Conservation (phyloP, 2,329 filamentous ascomycete species). For the Chrysoporthe cubensis region DNA sequence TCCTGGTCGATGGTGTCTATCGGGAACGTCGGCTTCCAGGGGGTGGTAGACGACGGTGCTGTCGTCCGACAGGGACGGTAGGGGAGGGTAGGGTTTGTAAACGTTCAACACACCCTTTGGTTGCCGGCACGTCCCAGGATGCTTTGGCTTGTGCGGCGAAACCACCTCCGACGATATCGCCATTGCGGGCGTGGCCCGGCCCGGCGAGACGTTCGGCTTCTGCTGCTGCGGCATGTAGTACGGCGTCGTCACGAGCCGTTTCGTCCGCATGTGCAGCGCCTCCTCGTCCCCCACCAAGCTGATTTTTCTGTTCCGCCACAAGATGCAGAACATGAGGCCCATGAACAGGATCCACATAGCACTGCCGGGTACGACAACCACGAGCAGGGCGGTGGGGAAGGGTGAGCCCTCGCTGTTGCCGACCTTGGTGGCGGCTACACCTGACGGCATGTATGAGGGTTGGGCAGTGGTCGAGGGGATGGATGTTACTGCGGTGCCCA, state of each 20-base stretch:
- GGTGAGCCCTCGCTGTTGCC: constrained; percentile 5
- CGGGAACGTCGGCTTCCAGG: not conserved
- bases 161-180: not conserved
- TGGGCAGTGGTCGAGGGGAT: not conserved
- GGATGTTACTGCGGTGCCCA: not conserved
- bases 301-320: constrained; percentile 16
- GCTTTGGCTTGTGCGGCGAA: not conserved
- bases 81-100: constrained; percentile 3
- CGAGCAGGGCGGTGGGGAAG: constrained; percentile 15
- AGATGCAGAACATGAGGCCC: constrained; percentile 15
- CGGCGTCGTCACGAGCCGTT: not conserved
- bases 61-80: not conserved
- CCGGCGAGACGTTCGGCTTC: not conserved
- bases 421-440: not conserved
- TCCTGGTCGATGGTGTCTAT: not conserved
- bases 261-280: not conserved
- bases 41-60: not conserved
- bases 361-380: constrained; percentile 10
- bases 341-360: constrained; percentile 10
- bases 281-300: constrained; percentile 5
- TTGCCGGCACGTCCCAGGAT: not conserved
- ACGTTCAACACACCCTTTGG: not conserved
- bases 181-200: not conserved
- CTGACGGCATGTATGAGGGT: not conserved
- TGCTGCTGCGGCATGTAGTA: constrained; percentile 9